These are phyloP conservation scores for Tulasnella sp. DNA, from an alignment of 768 basidiomycete species.

Conservation along the genomic window DNA sequence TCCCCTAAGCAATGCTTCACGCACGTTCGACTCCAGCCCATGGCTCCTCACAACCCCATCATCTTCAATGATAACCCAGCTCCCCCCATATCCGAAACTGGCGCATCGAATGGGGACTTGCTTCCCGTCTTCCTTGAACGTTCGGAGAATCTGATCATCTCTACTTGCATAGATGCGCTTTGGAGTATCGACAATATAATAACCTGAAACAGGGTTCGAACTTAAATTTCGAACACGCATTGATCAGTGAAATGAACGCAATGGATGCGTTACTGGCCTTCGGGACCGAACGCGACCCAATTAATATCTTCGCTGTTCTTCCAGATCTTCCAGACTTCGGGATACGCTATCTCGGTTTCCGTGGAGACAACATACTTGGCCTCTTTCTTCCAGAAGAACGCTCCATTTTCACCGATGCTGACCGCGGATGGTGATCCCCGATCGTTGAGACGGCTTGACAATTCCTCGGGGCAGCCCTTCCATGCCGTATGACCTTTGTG, in stretches of 20 bases:
- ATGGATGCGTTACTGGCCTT: neutral
- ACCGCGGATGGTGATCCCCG: neutral
- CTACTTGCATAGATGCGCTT: neutral
- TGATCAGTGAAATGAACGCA: neutral
- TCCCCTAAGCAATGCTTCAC: neutral
- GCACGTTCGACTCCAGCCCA: neutral
- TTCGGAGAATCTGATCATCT: too few relatives aligned
- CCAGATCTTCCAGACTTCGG: constrained; percentile 21
- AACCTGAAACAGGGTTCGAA: neutral
- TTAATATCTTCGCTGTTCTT: neutral
- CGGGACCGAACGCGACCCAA: constrained; percentile 17
- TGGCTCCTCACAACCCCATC: constrained; percentile 14
- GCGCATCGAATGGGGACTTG: constrained; percentile 13
- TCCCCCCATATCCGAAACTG: neutral
- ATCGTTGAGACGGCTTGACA: neutral
- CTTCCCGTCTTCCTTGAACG: too few relatives aligned
- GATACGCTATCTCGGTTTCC: neutral
- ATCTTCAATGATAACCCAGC: constrained; percentile 25
- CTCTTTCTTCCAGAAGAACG: constrained; percentile 22
- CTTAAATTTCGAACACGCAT: neutral
- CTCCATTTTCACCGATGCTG: constrained; percentile 16
- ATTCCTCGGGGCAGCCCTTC: neutral
- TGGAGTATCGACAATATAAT: constrained; percentile 13
- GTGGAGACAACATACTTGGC: neutral
- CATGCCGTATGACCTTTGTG: neutral